Evolutionary conservation across 306 rosid species (phyloP), one percentile per base, ranked within the genome.

Genomic region (Glycine soja): DNA sequence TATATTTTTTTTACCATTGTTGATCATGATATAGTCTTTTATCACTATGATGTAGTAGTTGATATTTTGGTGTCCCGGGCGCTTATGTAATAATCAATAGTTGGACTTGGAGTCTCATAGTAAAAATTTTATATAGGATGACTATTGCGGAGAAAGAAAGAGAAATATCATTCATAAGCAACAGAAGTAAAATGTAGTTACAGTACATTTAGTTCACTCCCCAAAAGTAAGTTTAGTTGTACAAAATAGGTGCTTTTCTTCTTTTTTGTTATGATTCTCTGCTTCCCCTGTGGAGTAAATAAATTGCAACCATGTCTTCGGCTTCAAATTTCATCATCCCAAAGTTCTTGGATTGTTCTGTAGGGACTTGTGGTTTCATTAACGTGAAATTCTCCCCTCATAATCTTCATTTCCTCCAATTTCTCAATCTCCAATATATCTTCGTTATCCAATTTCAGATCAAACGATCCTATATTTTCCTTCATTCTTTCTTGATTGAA

Each of bases 331-430:
- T 95, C 99, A 70, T 68, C 88, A 66, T 95, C 97, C 99, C 97
- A 95, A 7, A 93, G 90, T 32, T 93, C 90, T 82, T 87, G 83
- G 69, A 91, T 74, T 43, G 97, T 88, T 84, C 64, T 91, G 83
- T 90, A 93, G 7, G 99, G 97, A 73, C 99, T 93, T 56, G 95
- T 95, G 13, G 97, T 95, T 74, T 87, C 72, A 63, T 95, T 95
- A 16, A 90, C 92, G 8, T 88, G 85, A 82, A 86, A 93, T 69
- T 95, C 97, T 24, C 97, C 99, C 85, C 95, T 95, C 97, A 93
- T 82, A 48, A 93, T 93, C 88, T 95, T 95, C 85, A 84, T 66
- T 76, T 91, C 92, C 51, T 91, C 93, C 88, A 91, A 72, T 70
- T 82, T 82, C 30, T 91, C 97, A 59, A 93, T 90, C 67, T 87